Conservation (phyloP, 352 stramenopile species). For the Globisporangium cystogenes region DNA sequence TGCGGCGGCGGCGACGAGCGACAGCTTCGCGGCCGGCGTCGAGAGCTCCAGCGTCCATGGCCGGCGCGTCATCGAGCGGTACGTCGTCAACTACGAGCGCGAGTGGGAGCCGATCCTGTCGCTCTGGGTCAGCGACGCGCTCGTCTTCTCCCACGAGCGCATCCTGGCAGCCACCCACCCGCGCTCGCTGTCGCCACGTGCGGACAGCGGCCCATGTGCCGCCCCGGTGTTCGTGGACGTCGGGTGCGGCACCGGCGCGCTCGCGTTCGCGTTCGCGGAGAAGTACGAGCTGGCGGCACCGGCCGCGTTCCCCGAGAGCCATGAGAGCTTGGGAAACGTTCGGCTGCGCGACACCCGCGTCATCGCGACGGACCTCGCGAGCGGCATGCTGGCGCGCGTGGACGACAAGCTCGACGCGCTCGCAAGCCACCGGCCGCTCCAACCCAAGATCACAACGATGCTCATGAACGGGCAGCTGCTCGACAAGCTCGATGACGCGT, state of each 20-base stretch:
- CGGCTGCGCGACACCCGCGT: slow-evolving; percentile 8
- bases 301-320: background rate
- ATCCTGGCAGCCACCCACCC: background rate
- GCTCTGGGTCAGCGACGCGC: slow-evolving; percentile 1
- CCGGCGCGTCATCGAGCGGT: background rate
- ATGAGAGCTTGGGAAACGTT: no score
- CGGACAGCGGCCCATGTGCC: background rate
- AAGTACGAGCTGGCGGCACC: background rate
- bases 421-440: slow-evolving; percentile 12
- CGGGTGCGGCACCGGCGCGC: background rate
- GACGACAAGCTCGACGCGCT: slow-evolving; percentile 16
- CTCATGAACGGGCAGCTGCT: slow-evolving; percentile 32
- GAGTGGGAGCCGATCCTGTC: slow-evolving; percentile 1
- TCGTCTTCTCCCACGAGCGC: background rate
- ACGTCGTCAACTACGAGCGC: slow-evolving; percentile 1
- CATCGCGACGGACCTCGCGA: slow-evolving; percentile 36
- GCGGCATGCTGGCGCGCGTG: slow-evolving; percentile 34
- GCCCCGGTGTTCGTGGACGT: slow-evolving; percentile 4
- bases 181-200: background rate
- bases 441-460: slow-evolving; percentile 21
- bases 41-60: background rate
- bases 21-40: background rate
- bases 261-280: background rate
- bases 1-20: background rate
- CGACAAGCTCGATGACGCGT: slow-evolving; percentile 21